Conservation (phyloP, 306 rosid species). For the Fragaria vesca region DNA sequence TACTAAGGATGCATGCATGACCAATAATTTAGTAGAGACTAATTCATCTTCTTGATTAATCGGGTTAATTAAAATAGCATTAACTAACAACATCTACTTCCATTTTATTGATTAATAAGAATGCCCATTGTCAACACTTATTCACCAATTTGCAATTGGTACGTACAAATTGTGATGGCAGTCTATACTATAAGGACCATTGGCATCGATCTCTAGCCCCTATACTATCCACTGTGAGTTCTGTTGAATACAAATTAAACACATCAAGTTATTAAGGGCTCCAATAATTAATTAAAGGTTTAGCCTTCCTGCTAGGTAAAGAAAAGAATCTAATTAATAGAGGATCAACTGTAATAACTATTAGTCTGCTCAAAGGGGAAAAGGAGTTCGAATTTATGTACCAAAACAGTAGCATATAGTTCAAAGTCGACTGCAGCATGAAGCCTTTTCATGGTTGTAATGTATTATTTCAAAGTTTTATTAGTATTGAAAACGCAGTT, state of each 20-base stretch:
- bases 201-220: neutral
- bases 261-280: too few relatives aligned
- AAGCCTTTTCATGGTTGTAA: neutral
- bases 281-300: neutral
- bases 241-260: neutral
- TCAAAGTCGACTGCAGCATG: neutral
- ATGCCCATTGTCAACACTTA: neutral
- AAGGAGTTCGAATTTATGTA: neutral
- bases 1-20: neutral
- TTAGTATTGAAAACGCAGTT: neutral
- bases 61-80: neutral
- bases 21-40: neutral
- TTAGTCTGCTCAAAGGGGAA: neutral
- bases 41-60: neutral
- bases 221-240: neutral
- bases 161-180: neutral
- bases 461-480: neutral
- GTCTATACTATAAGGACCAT: slow-evolving; percentile 1
- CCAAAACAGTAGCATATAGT: neutral
- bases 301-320: slow-evolving; percentile 4
- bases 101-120: neutral
- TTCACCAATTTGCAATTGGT: neutral
- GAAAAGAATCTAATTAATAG: neutral
- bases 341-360: neutral
- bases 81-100: neutral